Conservation (phyloP, 2,329 filamentous ascomycete genomes). For the Aspergillus vadensis region DNA sequence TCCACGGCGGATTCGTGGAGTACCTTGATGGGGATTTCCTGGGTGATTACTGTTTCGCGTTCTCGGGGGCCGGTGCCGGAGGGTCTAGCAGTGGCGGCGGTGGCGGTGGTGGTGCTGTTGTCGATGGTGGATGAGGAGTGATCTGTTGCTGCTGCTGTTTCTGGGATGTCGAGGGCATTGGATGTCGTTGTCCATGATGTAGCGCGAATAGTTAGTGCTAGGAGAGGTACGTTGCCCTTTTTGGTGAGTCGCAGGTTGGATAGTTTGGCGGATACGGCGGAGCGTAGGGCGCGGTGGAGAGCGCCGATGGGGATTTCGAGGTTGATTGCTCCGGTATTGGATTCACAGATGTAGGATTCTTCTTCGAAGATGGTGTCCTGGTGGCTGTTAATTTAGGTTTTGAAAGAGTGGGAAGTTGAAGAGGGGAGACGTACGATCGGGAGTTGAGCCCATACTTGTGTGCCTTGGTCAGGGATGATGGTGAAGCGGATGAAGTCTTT, state of each 20-base stretch:
- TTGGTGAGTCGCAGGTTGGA: slow-evolving; percentile 90
- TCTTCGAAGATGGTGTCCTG: slow-evolving; percentile 83
- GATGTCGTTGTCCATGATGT: slow-evolving; percentile 42
- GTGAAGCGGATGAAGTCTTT: slow-evolving; percentile 89
- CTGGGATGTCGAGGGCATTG: slow-evolving; percentile 59
- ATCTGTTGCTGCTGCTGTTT: slow-evolving; percentile 8
- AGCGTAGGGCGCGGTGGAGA: slow-evolving; percentile 87
- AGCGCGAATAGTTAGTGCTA: slow-evolving; percentile 87
- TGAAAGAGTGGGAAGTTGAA: too few relatives aligned
- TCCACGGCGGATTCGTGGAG: slow-evolving; percentile 82
- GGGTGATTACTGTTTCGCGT: slow-evolving; percentile 88
- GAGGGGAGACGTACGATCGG: slow-evolving; percentile 33
- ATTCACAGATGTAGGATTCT: slow-evolving; percentile 76
- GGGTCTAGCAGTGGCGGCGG: slow-evolving; percentile 29
- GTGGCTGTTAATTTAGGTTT: neutral
- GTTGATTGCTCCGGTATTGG: slow-evolving; percentile 91
- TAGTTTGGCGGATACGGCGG: slow-evolving; percentile 76
- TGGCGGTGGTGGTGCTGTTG: slow-evolving; percentile 36
- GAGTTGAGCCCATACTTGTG: slow-evolving; percentile 91
- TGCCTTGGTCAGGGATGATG: slow-evolving; percentile 90
- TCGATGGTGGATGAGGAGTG: slow-evolving; percentile 23
- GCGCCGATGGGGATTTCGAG: slow-evolving; percentile 89
- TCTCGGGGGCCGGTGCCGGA: slow-evolving; percentile 59
- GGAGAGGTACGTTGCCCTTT: slow-evolving; percentile 80
- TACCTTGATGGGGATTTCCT: slow-evolving; percentile 93